Evolutionary conservation across 2,329 filamentous ascomycete species (phyloP).

Genomic region (Ceratocystis albifundus): DNA sequence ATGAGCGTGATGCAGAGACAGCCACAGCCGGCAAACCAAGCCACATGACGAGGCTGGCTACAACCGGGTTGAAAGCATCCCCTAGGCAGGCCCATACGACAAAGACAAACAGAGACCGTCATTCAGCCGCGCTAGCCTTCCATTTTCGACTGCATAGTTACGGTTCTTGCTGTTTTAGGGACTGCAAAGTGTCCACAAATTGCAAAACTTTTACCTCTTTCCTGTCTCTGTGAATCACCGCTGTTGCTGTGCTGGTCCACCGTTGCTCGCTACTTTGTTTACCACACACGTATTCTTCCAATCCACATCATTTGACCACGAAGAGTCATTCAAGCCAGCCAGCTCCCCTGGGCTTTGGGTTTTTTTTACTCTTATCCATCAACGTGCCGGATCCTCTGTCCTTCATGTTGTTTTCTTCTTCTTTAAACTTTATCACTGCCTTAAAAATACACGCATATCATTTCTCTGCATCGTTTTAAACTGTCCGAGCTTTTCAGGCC

Average conservation of each 20-base stretch:
- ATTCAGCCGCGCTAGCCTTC: neutral
- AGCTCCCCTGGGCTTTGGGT: neutral
- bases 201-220: neutral
- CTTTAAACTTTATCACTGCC: neutral
- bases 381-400: no score
- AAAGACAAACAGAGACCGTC: neutral
- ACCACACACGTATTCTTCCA: neutral
- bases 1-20: no score
- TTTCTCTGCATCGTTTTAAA: neutral
- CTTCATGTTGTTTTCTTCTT: neutral
- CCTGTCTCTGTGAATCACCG: neutral
- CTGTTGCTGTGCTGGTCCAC: neutral
- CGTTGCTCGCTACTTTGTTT: neutral
- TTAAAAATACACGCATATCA: neutral
- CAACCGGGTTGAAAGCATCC: neutral
- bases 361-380: no score
- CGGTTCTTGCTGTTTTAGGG: neutral
- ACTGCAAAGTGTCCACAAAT: neutral
- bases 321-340: neutral
- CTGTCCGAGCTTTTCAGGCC: neutral
- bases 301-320: fast-evolving
- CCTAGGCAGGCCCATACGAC: neutral
- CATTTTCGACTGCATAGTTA: neutral
- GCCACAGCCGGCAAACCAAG: neutral
- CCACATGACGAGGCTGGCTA: neutral